Conservation (phyloP, 1,139 yeast genomes). For the Magnusiomyces paraingens region DNA sequence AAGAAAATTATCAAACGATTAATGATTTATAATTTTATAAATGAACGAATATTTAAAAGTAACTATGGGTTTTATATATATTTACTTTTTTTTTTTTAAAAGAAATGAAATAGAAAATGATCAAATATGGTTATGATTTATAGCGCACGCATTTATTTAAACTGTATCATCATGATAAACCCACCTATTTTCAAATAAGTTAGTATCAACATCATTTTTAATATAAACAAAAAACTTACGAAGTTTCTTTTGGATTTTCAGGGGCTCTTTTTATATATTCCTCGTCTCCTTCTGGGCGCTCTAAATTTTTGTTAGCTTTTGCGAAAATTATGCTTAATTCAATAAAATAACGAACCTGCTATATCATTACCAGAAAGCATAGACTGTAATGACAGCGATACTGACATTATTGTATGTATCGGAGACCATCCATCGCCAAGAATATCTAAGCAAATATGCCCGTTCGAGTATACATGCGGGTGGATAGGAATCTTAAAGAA, state of each 20-base stretch:
- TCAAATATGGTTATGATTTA: no score
- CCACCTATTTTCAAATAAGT: constrained; percentile 26
- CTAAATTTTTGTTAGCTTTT: constrained; percentile 11
- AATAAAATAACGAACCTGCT: constrained; percentile 31
- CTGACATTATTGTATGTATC: constrained; percentile 50
- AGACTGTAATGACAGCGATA: constrained; percentile 56
- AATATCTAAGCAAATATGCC: constrained; percentile 53
- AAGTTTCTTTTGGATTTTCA: constrained; percentile 45
- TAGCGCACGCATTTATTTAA: constrained; percentile 23
- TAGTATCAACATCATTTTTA: background rate
- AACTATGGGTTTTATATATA: no score
- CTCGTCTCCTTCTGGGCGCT: constrained; percentile 49
- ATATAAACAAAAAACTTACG: constrained; percentile 24
- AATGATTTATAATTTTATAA: no score
- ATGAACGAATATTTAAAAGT: no score
- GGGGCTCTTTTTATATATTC: constrained; percentile 50
- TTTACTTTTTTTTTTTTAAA: no score
- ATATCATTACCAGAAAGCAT: constrained; percentile 49
- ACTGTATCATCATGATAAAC: constrained; percentile 44
- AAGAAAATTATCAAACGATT: no score
- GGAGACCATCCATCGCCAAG: constrained; percentile 72
- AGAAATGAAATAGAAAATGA: no score
- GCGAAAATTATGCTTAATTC: background rate
- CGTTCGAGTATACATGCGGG: constrained; percentile 69
- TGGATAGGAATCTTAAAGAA: constrained; percentile 48